Evolutionary conservation across 2,329 filamentous ascomycete genomes (phyloP), one percentile per base, ranked within the genome.

Genomic region (Exserohilum rostratum): DNA sequence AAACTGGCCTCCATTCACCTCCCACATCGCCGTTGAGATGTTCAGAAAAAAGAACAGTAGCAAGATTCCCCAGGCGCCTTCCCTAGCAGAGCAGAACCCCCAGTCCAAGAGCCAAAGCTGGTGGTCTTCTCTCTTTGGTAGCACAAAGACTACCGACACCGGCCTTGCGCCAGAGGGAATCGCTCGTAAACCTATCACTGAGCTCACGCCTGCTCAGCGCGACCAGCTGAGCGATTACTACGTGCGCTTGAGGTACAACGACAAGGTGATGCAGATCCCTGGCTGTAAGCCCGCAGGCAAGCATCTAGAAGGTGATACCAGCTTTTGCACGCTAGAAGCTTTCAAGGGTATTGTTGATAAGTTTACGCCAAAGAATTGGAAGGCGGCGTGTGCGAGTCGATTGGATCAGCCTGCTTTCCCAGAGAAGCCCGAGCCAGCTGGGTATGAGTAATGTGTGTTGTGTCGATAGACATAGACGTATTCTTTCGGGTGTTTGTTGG

Each of bases 261-360:
- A 98, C 73, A 82, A 83, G 48, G 85, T 91, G 3, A 85, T 98
- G 69, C 85, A 83, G 12, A 82, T 99, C 15, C 93, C 93, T 0
- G 93, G 91, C 2, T 99, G 95, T 75, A 86, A 83, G 62, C 77
- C 82, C 9, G 76, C 81, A 0, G 91, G 91, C 6, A 96, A 93
- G 57, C 95, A 99, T 76, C 81, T 96, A 2, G 85, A 90, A 1
- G 91, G 91, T 0, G 90, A 98, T 65, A 88, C 92, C 64, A 90
- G 86, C 22, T 93, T 98, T 69, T 99, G 95, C 77, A 98, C 93
- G 0, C 76, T 99, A 87, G 86, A 89, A 52, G 91, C 93, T 0
- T 99, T 99, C 82, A 98, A 98, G 76, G 80, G 85, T 46, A 90
- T 97, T 50, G 91, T 95, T 2, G 93, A 98, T 77, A 91, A 91